Conservation (phyloP, 345 rosid genomes). For the Moricandia moricandioides region DNA sequence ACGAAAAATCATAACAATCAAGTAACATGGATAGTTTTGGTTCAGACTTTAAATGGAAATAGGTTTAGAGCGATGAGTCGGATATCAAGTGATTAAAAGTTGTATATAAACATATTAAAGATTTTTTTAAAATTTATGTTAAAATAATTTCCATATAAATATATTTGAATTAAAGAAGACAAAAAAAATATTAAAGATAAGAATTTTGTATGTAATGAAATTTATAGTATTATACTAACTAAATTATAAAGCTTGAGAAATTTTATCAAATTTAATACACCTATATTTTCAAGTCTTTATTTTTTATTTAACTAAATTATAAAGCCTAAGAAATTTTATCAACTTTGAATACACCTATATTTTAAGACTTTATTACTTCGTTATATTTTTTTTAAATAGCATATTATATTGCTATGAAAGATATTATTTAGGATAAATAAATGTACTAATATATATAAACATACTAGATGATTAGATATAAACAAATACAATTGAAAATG, state of each 20-base stretch:
- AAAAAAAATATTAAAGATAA: not conserved
- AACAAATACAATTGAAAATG: not conserved
- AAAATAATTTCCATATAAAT: not conserved
- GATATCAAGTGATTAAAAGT: not conserved
- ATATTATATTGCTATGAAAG: not conserved
- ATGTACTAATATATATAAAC: not conserved
- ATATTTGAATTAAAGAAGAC: not conserved
- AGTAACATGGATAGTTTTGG: not conserved
- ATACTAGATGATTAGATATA: not conserved
- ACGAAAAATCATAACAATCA: not conserved
- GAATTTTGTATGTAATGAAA: not conserved
- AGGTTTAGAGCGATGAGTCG: not conserved
- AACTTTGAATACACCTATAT: too few relatives aligned
- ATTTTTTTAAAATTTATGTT: not conserved
- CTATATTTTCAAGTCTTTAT: not conserved
- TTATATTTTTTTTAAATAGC: not conserved
- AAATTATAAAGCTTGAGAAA: not conserved
- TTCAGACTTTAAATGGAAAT: not conserved
- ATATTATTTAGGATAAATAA: not conserved
- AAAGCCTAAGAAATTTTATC: too few relatives aligned
- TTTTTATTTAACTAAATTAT: too few relatives aligned
- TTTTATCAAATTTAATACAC: not conserved
- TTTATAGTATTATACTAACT: not conserved
- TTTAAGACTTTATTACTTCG: too few relatives aligned
- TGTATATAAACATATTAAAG: not conserved